phyloP scores from a whole-genome alignment of 148 eudicot genomes.

The Pouteria glomerata region DNA sequence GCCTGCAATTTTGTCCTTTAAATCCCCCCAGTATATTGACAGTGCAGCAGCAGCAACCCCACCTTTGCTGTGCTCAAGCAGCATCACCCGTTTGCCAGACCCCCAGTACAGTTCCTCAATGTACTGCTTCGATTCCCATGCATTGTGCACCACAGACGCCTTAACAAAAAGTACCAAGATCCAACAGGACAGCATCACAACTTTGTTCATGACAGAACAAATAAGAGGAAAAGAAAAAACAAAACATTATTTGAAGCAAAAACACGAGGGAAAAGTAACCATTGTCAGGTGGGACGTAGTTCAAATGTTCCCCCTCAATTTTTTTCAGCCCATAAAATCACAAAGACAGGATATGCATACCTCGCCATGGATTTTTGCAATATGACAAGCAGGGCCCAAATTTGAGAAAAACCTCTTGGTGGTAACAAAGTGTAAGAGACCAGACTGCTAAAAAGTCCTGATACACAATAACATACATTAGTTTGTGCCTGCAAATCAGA shows the following conservation, averaged over 20 bases:
- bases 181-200: background rate
- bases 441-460: constrained; percentile 96
- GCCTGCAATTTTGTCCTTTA: constrained; percentile 75
- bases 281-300: no score
- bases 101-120: constrained; percentile 96
- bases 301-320: background rate
- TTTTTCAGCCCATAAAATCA: background rate
- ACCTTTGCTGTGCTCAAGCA: constrained; percentile 96
- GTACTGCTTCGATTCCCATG: constrained; percentile 73
- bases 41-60: constrained; percentile 96
- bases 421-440: constrained; percentile 82
- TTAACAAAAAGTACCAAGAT: constrained; percentile 13
- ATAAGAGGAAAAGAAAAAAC: background rate
- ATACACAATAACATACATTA: background rate
- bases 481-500: background rate
- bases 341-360: constrained; percentile 20
- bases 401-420: constrained; percentile 77
- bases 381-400: constrained; percentile 96
- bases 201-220: background rate
- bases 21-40: constrained; percentile 62
- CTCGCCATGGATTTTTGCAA: constrained; percentile 95
- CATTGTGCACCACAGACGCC: constrained; percentile 94
- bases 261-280: no score
- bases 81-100: constrained; percentile 85
- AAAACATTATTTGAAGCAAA: background rate